These are phyloP conservation scores for Aquilaria malaccensis DNA, from an alignment of 345 rosid species.

Conservation along the genomic window DNA sequence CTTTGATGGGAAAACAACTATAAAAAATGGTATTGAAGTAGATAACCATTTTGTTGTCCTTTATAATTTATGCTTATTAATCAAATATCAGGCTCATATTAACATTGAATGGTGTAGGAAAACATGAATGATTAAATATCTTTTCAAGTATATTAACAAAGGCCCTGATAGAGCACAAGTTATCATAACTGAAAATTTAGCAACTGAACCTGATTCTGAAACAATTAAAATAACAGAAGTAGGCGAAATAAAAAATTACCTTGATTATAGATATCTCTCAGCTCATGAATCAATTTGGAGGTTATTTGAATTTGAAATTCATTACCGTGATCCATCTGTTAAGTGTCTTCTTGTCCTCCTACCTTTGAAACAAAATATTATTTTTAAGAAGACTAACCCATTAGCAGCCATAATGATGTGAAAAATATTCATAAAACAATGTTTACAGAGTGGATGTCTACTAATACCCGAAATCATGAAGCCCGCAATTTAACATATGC, in stretches of 20 bases:
- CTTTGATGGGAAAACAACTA: not conserved
- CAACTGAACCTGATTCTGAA: not conserved
- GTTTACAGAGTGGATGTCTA: not conserved
- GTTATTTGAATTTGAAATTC: not conserved
- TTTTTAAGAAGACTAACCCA: accelerated
- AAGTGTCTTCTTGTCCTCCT: not conserved
- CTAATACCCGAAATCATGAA: accelerated
- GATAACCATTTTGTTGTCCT: not conserved
- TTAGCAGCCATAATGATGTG: accelerated
- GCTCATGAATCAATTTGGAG: not conserved
- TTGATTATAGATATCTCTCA: not conserved
- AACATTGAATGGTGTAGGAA: not conserved
- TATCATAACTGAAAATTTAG: not conserved
- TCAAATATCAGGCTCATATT: no score
- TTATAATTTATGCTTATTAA: not conserved
- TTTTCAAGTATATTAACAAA: conserved; percentile 1
- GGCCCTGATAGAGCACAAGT: not conserved
- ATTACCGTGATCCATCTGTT: not conserved
- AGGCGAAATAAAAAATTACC: not conserved
- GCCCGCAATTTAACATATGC: not conserved
- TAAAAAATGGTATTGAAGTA: not conserved
- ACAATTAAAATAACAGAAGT: not conserved
- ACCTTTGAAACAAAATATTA: accelerated
- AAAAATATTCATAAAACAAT: not conserved
- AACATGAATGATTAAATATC: not conserved